Evolutionary conservation across 2,329 filamentous ascomycete species (phyloP), one percentile per base, ranked within the genome.

Genomic region (Nemania sp.): DNA sequence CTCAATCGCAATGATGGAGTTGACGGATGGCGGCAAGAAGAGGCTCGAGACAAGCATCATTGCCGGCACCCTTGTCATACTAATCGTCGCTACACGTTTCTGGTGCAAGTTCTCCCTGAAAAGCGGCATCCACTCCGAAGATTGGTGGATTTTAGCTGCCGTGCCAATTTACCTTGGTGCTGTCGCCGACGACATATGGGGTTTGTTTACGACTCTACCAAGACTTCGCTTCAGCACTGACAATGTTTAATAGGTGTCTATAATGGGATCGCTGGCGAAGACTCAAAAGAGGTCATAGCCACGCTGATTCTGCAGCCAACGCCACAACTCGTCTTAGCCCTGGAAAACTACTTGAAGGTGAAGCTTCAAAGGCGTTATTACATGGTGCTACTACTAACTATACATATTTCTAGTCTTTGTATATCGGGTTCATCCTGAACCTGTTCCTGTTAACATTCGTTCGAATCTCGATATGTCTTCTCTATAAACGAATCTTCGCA

Each of bases 281-380:
- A 30, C 8, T 30, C n/a, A 8, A 12, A 3, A 3, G 5, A 39
- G 22, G 9, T 48, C 5, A 31, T 36, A 11, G 45, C 23, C 3
- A n/a, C n/a, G 23, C 30, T 45, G 31, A 9, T 47, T 4, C 44
- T 24, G 19, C 11, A 11, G 20, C 44, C 44, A 20, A 15, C 44
- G 3, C 44, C 20, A 4, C 31, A 24, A 9, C 6, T 22, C 28
- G 31, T 37, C 5, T 12, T 24, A 3, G 31, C 44, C 12, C 11
- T 47, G 8, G 44, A 47, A 15, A 37, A 26, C n/a, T 47, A 47
- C n/a, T 19, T 47, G n/a, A 37, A 47, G 31, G 44, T 47, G 20
- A 37, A 14, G 14, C n/a, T 22, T 9, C 19, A 17, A 36, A 17
- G n/a, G 15, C 6, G n/a, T 7, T 8, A 19, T 28, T 15, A 42